These are phyloP conservation scores for Orbilia quercus DNA, from an alignment of 2,329 filamentous ascomycete genomes.

Conservation along the genomic window DNA sequence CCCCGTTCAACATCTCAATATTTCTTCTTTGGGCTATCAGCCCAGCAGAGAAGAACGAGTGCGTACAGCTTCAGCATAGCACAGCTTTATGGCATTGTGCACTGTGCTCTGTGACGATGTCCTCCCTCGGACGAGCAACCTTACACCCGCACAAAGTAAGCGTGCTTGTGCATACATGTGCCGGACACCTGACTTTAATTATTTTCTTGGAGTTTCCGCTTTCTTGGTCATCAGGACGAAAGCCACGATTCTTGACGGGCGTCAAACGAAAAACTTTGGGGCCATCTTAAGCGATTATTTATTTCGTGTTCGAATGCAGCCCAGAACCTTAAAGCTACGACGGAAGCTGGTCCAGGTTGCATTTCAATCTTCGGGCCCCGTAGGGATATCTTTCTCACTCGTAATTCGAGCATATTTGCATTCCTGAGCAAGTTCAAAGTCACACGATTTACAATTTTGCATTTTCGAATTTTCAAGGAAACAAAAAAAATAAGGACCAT, in stretches of 20 bases:
- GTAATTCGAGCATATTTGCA: too few relatives aligned
- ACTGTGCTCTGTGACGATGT: neutral
- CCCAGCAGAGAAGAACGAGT: neutral
- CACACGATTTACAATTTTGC: too few relatives aligned
- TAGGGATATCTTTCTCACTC: neutral
- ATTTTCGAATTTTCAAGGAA: too few relatives aligned
- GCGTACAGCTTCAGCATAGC: too few relatives aligned
- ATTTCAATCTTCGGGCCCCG: neutral
- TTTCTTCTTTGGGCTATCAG: neutral
- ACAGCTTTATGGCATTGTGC: neutral
- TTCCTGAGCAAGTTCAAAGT: too few relatives aligned
- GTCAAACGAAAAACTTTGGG: conserved; percentile 25
- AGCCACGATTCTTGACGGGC: conserved; percentile 31
- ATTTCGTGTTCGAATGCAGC: conserved; percentile 26
- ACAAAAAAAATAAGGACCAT: too few relatives aligned
- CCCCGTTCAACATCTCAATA: neutral
- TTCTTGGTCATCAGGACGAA: conserved; percentile 40
- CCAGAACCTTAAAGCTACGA: conserved; percentile 17
- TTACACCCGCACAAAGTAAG: neutral
- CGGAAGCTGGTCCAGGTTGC: neutral
- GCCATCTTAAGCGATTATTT: conserved; percentile 25
- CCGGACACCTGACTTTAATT: conserved; percentile 31
- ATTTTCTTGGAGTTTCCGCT: conserved; percentile 26
- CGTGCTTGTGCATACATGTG: neutral
- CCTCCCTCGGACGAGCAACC: neutral